Conservation (phyloP, 257 asterid genomes). For the Leonotis leonurus region DNA sequence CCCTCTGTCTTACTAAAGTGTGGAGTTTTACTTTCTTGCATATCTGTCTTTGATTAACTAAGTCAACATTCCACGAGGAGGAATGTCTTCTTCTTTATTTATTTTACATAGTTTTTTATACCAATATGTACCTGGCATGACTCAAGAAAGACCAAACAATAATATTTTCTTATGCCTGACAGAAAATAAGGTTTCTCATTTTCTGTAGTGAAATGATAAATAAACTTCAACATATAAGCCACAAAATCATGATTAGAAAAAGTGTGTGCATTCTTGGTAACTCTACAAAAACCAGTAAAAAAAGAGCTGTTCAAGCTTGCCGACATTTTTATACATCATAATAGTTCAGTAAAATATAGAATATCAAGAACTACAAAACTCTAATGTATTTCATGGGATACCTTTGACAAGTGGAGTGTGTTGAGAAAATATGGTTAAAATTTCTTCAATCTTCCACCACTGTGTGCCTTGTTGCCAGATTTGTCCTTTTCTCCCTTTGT, state of each 20-base stretch:
- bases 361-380: constrained; percentile 29
- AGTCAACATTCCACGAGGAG: not conserved
- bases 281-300: too few relatives aligned
- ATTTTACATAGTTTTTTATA: not conserved
- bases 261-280: not conserved
- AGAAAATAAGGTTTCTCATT: constrained; percentile 4
- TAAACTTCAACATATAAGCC: not conserved
- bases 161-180: not conserved
- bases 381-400: constrained; percentile 11
- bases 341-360: constrained; percentile 19
- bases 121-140: not conserved
- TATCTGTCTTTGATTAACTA: constrained; percentile 9
- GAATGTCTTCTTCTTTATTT: not conserved
- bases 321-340: constrained; percentile 10
- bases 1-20: constrained; percentile 1
- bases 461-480: constrained; percentile 34
- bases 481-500: constrained; percentile 39
- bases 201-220: constrained; percentile 2
- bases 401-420: too few relatives aligned
- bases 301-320: constrained; percentile 16
- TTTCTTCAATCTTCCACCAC: constrained; percentile 38
- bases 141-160: constrained; percentile 9
- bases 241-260: not conserved
- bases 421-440: constrained; percentile 8
- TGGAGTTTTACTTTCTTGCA: constrained; percentile 11